Evolutionary conservation across 495 filamentous ascomycete species (phyloP), one percentile per base, ranked within the genome.

Genomic region (Tuber calosporum): DNA sequence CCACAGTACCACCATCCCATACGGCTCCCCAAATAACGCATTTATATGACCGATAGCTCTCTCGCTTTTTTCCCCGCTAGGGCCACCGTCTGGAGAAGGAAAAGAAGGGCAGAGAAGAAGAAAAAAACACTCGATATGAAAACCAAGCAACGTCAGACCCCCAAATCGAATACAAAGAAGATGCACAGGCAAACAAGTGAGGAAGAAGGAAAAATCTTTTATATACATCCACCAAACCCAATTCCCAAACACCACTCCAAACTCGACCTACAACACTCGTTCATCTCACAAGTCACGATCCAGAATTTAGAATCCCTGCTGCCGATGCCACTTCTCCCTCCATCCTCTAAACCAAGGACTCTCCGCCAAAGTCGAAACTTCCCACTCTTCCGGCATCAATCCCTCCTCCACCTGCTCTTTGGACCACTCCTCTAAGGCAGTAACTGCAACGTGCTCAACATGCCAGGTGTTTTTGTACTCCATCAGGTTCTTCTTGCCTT

Each of bases 391-490:
- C 66, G 85, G 83, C 58, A 91, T 84, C 53, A 90, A 53, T 1
- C 91, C 92, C 7, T 86, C 85, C 62, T 85, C 84, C 26, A 87
- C 84, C 83, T 97, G 93, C 83, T 95, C 92, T 62, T 82, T 83
- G 6, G 86, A 86, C 85, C 88, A 96, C 75, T 84, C 80, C 78
- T 91, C 88, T 70, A 97, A 75, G 0, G 85, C 85, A 2, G 91
- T 92, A n/a, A 91, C 77, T 0, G 89, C 85, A 15, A 93, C 87
- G 84, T 92, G 90, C 81, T 94, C 88, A 19, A 91, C 89, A 85
- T 94, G 91, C 89, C 91, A 93, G n/a, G 89, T 91, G 72, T 84
- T 88, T 86, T 96, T 97, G 74, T 96, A 96, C 76, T 90, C 85
- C 87, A 96, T 91, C 45, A 97, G 71, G 66, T 83, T 88, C 81